phyloP scores from a whole-genome alignment of 2,329 filamentous ascomycete genomes.

The Rhinocladiella mackenziei region DNA sequence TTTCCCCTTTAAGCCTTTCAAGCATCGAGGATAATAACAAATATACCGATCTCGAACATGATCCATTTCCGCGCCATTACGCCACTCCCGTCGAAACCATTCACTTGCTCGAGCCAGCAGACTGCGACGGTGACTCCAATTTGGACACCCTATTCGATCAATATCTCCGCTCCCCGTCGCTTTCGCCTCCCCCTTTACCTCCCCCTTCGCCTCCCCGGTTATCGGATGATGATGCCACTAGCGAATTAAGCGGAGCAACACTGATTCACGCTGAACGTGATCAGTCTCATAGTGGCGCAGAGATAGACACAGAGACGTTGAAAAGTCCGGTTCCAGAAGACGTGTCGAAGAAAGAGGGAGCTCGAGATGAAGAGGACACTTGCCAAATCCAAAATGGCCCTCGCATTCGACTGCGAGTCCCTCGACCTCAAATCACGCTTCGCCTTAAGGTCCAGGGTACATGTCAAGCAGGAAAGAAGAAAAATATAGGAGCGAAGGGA shows the following conservation, averaged over 20 bases:
- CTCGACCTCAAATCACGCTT: slow-evolving; percentile 3
- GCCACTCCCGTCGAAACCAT: slow-evolving; percentile 5
- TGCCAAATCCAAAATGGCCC: background rate
- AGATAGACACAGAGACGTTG: slow-evolving; percentile 7
- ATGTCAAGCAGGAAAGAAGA: slow-evolving; percentile 3
- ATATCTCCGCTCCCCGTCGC: slow-evolving; percentile 2
- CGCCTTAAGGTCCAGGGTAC: slow-evolving; percentile 2
- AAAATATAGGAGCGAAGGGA: background rate
- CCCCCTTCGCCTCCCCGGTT: no score
- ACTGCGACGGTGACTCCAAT: background rate
- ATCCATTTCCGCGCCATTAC: slow-evolving; percentile 2
- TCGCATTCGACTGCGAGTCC: slow-evolving; percentile 1
- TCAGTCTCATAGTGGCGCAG: slow-evolving; percentile 2
- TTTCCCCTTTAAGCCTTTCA: no score
- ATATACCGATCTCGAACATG: slow-evolving; percentile 5
- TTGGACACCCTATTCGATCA: background rate
- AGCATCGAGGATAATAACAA: background rate
- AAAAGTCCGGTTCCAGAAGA: slow-evolving; percentile 3
- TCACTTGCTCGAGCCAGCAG: background rate
- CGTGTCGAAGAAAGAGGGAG: background rate
- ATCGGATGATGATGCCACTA: slow-evolving; percentile 3
- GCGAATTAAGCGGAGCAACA: slow-evolving; percentile 9
- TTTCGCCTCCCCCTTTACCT: slow-evolving; percentile 1
- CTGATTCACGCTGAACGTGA: slow-evolving; percentile 2
- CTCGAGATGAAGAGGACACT: background rate